These are phyloP conservation scores for Chaetothyriales sp. DNA, from an alignment of 2,329 filamentous ascomycete genomes.

Conservation along the genomic window DNA sequence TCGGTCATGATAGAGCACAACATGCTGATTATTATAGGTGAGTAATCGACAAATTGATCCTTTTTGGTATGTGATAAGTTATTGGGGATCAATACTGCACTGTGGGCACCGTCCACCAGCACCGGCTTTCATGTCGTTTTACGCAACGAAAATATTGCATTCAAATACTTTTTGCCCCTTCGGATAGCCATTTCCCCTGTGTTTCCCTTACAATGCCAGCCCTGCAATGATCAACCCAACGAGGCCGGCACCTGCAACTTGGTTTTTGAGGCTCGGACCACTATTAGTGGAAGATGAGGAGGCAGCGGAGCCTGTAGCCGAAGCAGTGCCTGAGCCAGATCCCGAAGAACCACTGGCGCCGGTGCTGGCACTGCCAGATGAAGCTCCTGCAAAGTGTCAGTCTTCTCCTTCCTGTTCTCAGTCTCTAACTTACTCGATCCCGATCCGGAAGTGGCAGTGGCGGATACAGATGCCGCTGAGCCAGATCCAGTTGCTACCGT, in stretches of 20 bases:
- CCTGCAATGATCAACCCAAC: conserved; percentile 15
- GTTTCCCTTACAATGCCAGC: conserved; percentile 10
- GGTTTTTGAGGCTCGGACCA: conserved; percentile 2
- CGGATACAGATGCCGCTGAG: conserved; percentile 10
- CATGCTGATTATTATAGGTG: too few species aligned
- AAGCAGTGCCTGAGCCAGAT: conserved; percentile 1
- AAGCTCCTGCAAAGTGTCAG: conserved; percentile 1
- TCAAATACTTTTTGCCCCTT: background rate
- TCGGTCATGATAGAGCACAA: too few species aligned
- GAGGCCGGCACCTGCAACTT: conserved; percentile 6
- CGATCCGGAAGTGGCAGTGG: conserved; percentile 10
- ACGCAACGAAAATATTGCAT: background rate
- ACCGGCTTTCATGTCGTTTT: background rate
- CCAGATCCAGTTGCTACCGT: conserved; percentile 13
- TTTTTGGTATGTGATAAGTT: background rate
- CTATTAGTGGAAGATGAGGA: conserved; percentile 6
- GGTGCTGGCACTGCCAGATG: background rate
- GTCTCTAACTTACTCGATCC: conserved; percentile 3
- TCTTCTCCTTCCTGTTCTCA: background rate
- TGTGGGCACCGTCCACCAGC: background rate
- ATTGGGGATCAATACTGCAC: background rate
- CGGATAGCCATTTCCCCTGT: background rate
- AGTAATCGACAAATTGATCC: background rate
- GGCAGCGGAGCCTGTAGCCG: conserved; percentile 7
- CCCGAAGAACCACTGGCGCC: background rate